phyloP scores from a whole-genome alignment of 2,329 filamentous ascomycete species.

The Calycina marina region DNA sequence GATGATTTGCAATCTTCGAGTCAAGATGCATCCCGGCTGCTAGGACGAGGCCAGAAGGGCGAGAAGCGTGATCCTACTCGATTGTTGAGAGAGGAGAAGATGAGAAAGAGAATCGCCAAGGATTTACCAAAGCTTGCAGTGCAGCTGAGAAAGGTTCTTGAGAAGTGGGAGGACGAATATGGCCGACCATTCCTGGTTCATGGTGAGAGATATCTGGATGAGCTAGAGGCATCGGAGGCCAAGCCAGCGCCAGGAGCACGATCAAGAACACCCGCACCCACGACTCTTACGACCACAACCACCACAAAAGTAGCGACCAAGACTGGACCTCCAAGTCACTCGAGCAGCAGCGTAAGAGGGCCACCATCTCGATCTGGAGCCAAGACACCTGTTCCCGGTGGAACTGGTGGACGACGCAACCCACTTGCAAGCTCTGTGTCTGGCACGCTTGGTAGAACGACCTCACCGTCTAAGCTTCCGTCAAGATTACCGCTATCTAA shows the following conservation, averaged over 20 bases:
- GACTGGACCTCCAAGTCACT: constrained; percentile 34
- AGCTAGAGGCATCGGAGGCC: constrained; percentile 50
- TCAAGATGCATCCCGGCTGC: constrained; percentile 85
- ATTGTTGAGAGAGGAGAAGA: constrained; percentile 90
- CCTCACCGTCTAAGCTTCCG: constrained; percentile 54
- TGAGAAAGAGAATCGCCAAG: constrained; percentile 93
- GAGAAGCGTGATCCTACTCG: constrained; percentile 91
- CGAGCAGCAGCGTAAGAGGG: constrained; percentile 17
- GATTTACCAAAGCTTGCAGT: constrained; percentile 82
- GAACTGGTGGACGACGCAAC: constrained; percentile 20
- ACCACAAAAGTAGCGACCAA: constrained; percentile 65
- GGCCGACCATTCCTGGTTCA: constrained; percentile 86
- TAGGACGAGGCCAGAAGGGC: constrained; percentile 82
- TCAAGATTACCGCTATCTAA: constrained; percentile 54
- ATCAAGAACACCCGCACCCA: constrained; percentile 64
- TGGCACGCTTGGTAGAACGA: constrained; percentile 13
- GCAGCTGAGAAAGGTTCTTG: constrained; percentile 70
- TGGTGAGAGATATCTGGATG: constrained; percentile 79
- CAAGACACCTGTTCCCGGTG: constrained; percentile 40
- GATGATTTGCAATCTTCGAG: constrained; percentile 81
- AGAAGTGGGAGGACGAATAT: constrained; percentile 86
- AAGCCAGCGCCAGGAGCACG: constrained; percentile 45
- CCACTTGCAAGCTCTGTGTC: constrained; percentile 10
- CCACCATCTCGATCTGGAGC: constrained; percentile 16
- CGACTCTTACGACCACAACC: constrained; percentile 40